These are phyloP conservation scores for Populus tremula DNA, from an alignment of 345 rosid species.

Conservation along the genomic window DNA sequence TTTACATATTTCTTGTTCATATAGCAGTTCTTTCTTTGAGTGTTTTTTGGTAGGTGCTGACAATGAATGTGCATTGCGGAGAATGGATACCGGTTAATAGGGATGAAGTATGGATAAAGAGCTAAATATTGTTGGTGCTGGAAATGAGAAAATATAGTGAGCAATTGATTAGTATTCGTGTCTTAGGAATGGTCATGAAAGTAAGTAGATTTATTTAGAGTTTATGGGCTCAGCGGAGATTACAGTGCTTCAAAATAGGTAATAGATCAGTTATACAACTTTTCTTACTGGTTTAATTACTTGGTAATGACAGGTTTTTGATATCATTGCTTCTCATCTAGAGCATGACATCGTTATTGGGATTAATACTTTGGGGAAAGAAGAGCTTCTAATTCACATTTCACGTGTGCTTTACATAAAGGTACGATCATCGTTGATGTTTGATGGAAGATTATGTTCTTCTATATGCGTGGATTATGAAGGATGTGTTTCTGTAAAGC, in stretches of 20 bases:
- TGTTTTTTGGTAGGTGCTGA: too few species aligned
- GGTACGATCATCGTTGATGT: conserved; percentile 31
- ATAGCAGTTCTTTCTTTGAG: too few species aligned
- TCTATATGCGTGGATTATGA: not conserved
- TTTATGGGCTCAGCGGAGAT: too few species aligned
- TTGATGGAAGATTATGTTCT: not conserved
- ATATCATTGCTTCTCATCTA: conserved; percentile 66
- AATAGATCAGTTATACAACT: not conserved
- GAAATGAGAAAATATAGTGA: too few species aligned
- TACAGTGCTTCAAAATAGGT: not conserved
- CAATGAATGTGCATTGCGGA: too few species aligned
- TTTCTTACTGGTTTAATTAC: conserved; percentile 9
- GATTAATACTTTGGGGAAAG: conserved; percentile 67
- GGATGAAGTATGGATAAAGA: too few species aligned
- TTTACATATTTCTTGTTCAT: not conserved
- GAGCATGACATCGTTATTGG: conserved; percentile 63
- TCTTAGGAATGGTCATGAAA: too few species aligned
- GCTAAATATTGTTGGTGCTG: too few species aligned
- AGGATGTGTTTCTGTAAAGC: not conserved
- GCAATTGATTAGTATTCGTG: too few species aligned
- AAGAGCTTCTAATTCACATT: conserved; percentile 60
- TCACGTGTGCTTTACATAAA: conserved; percentile 51
- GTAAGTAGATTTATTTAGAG: too few species aligned
- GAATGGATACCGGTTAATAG: too few species aligned
- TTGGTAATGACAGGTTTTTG: conserved; percentile 43